Evolutionary conservation across 306 rosid genomes (phyloP).

Genomic region (Arachis stenosperma): DNA sequence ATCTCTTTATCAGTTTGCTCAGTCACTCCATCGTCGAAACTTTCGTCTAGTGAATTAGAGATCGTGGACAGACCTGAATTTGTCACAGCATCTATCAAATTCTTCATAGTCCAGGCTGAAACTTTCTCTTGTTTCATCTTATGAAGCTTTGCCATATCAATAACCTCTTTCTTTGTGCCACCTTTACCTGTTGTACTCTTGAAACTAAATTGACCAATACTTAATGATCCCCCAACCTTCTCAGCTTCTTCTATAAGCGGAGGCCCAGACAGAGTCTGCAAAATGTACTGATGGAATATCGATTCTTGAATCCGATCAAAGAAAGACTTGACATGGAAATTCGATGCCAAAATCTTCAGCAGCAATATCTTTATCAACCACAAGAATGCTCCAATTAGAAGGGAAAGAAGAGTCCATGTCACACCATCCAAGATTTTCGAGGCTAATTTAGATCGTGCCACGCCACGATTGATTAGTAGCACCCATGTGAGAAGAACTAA

Average conservation of each 20-base stretch:
- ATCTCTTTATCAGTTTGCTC: constrained; percentile 71
- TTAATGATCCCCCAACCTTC: constrained; percentile 50
- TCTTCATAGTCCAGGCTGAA: constrained; percentile 97
- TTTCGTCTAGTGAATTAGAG: constrained; percentile 65
- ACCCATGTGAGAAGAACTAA: constrained; percentile 77
- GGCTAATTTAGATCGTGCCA: constrained; percentile 51
- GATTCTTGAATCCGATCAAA: constrained; percentile 94
- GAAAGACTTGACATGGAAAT: constrained; percentile 79
- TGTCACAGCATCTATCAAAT: constrained; percentile 76
- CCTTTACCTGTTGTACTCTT: constrained; percentile 55
- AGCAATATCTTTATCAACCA: constrained; percentile 73
- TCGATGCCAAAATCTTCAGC: constrained; percentile 75
- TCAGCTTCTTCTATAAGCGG: constrained; percentile 71
- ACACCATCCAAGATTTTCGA: constrained; percentile 50
- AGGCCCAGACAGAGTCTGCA: constrained; percentile 80
- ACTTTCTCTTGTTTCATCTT: constrained; percentile 85
- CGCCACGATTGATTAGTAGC: constrained; percentile 57
- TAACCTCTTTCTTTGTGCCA: constrained; percentile 54
- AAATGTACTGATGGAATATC: constrained; percentile 76
- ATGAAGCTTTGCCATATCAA: constrained; percentile 76
- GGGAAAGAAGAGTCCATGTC: constrained; percentile 73
- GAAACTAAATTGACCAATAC: constrained; percentile 72
- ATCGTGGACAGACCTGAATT: constrained; percentile 84
- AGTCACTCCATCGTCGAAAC: constrained; percentile 47
- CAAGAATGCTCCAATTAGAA: constrained; percentile 73